Conservation (phyloP, 2,329 filamentous ascomycete genomes). For the Penicillium rolfsii region DNA sequence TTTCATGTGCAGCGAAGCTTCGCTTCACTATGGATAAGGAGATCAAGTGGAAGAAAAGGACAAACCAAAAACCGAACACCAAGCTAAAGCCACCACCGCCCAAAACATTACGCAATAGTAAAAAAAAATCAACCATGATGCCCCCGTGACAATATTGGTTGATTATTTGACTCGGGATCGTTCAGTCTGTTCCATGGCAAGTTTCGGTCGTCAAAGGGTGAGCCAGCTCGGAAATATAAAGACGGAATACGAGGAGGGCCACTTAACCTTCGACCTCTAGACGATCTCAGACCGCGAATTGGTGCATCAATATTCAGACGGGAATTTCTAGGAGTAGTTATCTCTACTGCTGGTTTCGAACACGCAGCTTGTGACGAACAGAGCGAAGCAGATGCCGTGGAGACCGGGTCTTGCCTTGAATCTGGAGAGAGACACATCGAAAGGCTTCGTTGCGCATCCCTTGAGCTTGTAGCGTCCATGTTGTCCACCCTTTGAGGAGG, state of each 20-base stretch:
- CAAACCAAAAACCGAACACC: background rate
- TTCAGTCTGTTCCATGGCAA: background rate
- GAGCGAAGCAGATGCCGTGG: background rate
- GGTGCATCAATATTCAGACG: background rate
- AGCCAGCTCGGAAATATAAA: slow-evolving; percentile 2
- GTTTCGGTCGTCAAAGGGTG: background rate
- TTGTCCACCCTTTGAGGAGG: background rate
- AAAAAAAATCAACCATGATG: background rate
- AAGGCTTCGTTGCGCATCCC: background rate
- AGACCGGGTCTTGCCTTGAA: background rate
- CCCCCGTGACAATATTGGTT: too few relatives aligned
- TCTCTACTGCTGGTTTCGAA: too few relatives aligned
- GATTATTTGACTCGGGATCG: too few relatives aligned
- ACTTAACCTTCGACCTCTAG: background rate
- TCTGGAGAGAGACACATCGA: background rate
- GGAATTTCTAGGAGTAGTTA: background rate
- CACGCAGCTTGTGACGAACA: background rate
- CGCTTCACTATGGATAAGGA: background rate
- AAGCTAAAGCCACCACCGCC: background rate
- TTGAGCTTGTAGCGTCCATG: background rate
- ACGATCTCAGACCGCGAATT: background rate
- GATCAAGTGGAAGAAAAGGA: background rate
- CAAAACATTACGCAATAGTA: background rate
- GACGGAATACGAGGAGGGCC: background rate
- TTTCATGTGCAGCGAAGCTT: background rate